Evolutionary conservation across 495 filamentous ascomycete genomes (phyloP).

Genomic region (Penicillium turbatum): DNA sequence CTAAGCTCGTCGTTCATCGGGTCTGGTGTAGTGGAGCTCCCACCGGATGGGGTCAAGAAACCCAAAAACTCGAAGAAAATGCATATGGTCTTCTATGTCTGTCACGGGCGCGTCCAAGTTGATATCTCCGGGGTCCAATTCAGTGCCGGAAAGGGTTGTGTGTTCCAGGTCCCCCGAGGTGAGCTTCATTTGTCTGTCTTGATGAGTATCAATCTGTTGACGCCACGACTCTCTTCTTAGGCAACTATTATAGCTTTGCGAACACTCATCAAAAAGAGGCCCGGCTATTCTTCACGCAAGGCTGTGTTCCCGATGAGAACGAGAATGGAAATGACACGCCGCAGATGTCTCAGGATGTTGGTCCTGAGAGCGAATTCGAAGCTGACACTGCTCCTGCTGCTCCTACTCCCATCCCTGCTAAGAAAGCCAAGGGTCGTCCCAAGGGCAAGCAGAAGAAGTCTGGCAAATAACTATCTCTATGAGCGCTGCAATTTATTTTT

Average conservation of each 20-base stretch:
- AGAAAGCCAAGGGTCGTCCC: conserved; percentile 32
- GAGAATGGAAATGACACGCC: conserved; percentile 18
- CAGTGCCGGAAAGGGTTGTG: conserved; percentile 76
- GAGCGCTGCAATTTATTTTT: not conserved
- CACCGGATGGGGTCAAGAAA: conserved; percentile 73
- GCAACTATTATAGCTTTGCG: conserved; percentile 78
- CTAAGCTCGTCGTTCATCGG: conserved; percentile 80
- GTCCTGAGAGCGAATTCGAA: conserved; percentile 29
- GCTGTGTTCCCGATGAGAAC: conserved; percentile 49
- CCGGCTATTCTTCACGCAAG: conserved; percentile 82
- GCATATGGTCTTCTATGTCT: conserved; percentile 93
- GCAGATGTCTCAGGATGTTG: conserved; percentile 23
- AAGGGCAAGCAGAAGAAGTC: conserved; percentile 44
- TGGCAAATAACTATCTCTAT: conserved; percentile 9
- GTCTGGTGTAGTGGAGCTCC: conserved; percentile 81
- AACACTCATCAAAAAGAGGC: conserved; percentile 65
- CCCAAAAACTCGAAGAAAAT: conserved; percentile 88
- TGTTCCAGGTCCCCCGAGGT: conserved; percentile 95
- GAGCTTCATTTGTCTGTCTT: conserved; percentile 30
- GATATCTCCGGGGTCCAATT: conserved; percentile 71
- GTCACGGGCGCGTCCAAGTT: conserved; percentile 71
- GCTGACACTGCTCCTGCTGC: conserved; percentile 12
- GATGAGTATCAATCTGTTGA: not conserved
- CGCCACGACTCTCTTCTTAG: conserved; percentile 37
- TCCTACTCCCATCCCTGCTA: conserved; percentile 13